These are phyloP conservation scores for Fraxinus platypoda DNA, from an alignment of 305 asterid species.

Conservation along the genomic window DNA sequence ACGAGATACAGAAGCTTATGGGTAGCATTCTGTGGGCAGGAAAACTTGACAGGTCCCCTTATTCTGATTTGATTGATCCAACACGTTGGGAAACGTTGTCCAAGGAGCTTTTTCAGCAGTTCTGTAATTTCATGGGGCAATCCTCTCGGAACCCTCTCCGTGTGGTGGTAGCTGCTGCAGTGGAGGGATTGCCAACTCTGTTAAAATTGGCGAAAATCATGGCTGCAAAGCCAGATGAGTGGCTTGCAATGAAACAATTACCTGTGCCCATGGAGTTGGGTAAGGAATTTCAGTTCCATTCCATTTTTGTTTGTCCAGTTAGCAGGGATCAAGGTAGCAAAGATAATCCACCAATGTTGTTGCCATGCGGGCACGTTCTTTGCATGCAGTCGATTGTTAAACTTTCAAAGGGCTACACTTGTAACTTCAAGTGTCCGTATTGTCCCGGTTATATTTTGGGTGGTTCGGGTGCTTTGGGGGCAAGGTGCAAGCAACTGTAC, in stretches of 20 bases:
- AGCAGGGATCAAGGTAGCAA: conserved; percentile 46
- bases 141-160: conserved; percentile 43
- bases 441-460: conserved; percentile 33
- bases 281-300: conserved; percentile 52
- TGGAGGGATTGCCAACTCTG: conserved; percentile 58
- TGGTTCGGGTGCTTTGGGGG: not conserved
- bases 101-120: conserved; percentile 34
- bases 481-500: conserved; percentile 41
- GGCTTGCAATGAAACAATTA: conserved; percentile 48
- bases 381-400: conserved; percentile 49
- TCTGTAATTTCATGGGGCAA: conserved; percentile 43
- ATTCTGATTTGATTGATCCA: conserved; percentile 42
- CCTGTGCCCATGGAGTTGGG: conserved; percentile 55
- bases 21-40: conserved; percentile 54
- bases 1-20: conserved; percentile 48
- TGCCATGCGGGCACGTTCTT: conserved; percentile 61
- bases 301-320: conserved; percentile 60
- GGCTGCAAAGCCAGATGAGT: conserved; percentile 51
- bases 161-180: conserved; percentile 49
- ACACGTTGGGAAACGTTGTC: conserved; percentile 36
- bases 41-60: conserved; percentile 50
- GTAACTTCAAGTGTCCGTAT: conserved; percentile 52
- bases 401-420: conserved; percentile 34
- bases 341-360: conserved; percentile 55
- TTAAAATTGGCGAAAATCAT: conserved; percentile 46